phyloP scores from a whole-genome alignment of 1,139 yeast genomes.

The Barnettozyma hawaiiensis region DNA sequence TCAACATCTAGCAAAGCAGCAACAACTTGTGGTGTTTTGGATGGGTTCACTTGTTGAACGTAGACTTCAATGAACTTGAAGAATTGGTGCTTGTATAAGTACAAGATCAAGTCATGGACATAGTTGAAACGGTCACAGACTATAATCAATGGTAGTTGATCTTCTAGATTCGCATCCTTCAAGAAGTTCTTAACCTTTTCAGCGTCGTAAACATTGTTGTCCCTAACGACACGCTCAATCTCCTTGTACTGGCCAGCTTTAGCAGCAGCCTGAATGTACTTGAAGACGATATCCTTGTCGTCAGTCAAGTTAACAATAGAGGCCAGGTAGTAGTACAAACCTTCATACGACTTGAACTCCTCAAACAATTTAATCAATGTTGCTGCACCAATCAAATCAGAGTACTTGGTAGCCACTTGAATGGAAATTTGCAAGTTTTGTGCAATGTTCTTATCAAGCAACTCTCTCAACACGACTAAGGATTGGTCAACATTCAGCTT shows the following conservation, averaged over 20 bases:
- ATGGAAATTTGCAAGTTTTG: slow-evolving; percentile 90
- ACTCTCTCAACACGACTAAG: slow-evolving; percentile 78
- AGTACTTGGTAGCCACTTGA: slow-evolving; percentile 94
- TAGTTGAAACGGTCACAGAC: slow-evolving; percentile 91
- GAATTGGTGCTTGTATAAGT: slow-evolving; percentile 90
- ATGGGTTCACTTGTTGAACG: slow-evolving; percentile 94
- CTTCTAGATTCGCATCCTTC: slow-evolving; percentile 90
- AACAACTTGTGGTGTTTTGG: slow-evolving; percentile 92
- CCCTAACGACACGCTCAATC: slow-evolving; percentile 92
- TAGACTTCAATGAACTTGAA: slow-evolving; percentile 95
- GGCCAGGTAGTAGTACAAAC: slow-evolving; percentile 87
- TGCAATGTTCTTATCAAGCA: slow-evolving; percentile 73
- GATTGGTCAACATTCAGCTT: slow-evolving; percentile 93
- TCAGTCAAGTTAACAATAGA: slow-evolving; percentile 91
- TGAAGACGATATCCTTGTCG: slow-evolving; percentile 92
- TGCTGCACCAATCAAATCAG: slow-evolving; percentile 86
- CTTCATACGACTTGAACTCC: slow-evolving; percentile 88
- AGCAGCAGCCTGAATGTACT: slow-evolving; percentile 93
- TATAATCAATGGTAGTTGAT: slow-evolving; percentile 92
- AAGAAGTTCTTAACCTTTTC: slow-evolving; percentile 96
- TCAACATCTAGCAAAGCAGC: slow-evolving; percentile 96
- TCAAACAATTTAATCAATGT: slow-evolving; percentile 86
- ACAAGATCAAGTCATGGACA: slow-evolving; percentile 89
- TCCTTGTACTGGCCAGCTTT: slow-evolving; percentile 86
- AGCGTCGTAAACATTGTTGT: slow-evolving; percentile 90